A percentile compares a stretch with the other conserved stretches of the same genome.
These are phyloP conservation scores for Aspergillus floridensis DNA, from an alignment of 2,329 filamentous ascomycete genomes.

Conservation along the genomic window DNA sequence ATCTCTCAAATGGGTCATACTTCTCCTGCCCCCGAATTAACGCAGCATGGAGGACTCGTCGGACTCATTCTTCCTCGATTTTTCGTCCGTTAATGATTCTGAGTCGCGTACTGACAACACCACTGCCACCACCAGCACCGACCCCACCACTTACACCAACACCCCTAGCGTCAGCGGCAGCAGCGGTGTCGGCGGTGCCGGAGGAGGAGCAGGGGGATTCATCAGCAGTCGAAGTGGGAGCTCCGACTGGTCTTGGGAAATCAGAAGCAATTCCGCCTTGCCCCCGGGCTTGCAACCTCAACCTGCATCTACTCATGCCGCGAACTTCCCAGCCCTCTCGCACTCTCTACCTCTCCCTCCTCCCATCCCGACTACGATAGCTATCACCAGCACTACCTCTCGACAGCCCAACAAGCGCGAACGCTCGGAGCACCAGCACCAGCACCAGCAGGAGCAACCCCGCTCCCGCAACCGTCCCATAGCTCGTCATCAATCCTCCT, in stretches of 20 bases:
- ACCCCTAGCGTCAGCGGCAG: too few relatives aligned
- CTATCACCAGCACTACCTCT: background rate
- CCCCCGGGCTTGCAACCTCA: background rate
- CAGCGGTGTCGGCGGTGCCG: background rate
- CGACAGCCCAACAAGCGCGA: background rate
- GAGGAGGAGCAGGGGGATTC: background rate
- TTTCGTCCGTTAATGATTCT: background rate
- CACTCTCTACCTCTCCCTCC: background rate
- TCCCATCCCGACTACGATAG: background rate
- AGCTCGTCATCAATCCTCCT: slow-evolving; percentile 7
- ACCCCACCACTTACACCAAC: background rate
- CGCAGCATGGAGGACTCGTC: background rate
- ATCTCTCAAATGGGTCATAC: background rate
- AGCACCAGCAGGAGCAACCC: background rate
- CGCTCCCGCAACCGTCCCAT: background rate
- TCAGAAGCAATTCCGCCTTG: background rate
- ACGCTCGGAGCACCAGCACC: background rate
- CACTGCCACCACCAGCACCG: background rate
- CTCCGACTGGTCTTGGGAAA: background rate
- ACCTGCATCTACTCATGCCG: background rate
- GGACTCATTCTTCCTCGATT: background rate
- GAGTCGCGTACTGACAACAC: background rate
- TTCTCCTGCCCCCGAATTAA: background rate
- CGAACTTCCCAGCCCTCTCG: too few relatives aligned
- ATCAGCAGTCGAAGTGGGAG: background rate